Conservation (phyloP, 352 stramenopile genomes). For the Elongisporangium prolatum region DNA sequence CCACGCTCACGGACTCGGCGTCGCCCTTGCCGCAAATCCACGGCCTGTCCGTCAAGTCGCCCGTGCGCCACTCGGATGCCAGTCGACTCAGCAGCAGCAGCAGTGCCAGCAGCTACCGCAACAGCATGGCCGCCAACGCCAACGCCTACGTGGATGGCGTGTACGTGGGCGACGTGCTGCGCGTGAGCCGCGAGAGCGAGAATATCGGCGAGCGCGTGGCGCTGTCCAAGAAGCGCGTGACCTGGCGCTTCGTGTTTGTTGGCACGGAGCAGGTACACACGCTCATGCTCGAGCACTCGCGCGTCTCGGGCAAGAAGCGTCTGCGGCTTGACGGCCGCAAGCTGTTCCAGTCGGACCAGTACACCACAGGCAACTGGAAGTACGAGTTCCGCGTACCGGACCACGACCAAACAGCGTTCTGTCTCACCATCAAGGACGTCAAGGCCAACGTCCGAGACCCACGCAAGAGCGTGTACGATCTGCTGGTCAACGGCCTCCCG, state of each 20-base stretch:
- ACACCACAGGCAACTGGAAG: constrained; percentile 61
- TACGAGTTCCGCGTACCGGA: constrained; percentile 64
- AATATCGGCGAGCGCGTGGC: constrained; percentile 79
- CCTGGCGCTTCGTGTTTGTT: constrained; percentile 78
- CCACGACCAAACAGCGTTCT: constrained; percentile 36
- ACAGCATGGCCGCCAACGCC: neutral
- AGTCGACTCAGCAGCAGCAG: neutral
- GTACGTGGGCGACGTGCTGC: constrained; percentile 26
- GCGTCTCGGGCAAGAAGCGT: constrained; percentile 79
- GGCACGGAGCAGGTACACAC: constrained; percentile 78
- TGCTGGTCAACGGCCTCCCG: constrained; percentile 49
- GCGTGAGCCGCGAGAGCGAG: constrained; percentile 68
- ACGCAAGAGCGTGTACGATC: constrained; percentile 66
- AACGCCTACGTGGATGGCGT: neutral
- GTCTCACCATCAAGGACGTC: constrained; percentile 69
- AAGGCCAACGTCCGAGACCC: constrained; percentile 69
- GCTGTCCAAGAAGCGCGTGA: constrained; percentile 83
- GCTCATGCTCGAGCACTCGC: constrained; percentile 80
- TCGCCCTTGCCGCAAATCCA: neutral
- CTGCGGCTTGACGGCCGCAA: constrained; percentile 75
- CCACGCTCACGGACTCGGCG: neutral
- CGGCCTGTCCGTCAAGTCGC: neutral
- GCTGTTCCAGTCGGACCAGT: constrained; percentile 69
- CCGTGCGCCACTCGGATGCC: neutral
- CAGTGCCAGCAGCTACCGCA: constrained; percentile 1